Conservation (phyloP, 2,329 filamentous ascomycete species). For the Fusarium paranaense region DNA sequence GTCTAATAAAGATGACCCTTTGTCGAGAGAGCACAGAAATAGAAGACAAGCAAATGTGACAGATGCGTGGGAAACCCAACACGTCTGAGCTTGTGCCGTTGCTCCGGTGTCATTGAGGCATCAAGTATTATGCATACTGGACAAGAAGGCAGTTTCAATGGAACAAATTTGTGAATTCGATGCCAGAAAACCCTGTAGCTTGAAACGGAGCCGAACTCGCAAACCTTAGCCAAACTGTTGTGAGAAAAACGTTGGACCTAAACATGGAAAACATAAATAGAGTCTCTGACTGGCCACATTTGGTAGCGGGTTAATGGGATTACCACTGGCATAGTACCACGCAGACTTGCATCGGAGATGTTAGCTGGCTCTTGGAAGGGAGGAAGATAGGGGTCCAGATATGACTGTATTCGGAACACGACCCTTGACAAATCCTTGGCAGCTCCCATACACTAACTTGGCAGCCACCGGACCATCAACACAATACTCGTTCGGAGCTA, state of each 20-base stretch:
- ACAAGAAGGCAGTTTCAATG: neutral
- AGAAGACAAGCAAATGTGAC: neutral
- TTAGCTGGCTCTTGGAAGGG: neutral
- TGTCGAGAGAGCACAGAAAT: neutral
- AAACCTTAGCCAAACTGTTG: neutral
- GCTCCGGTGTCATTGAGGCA: neutral
- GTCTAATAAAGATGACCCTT: neutral
- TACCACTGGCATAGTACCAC: neutral
- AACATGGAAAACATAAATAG: neutral
- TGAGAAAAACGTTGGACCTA: neutral
- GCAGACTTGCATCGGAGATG: neutral
- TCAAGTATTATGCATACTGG: neutral
- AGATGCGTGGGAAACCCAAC: neutral
- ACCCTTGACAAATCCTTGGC: neutral
- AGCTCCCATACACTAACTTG: neutral
- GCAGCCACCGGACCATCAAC: neutral
- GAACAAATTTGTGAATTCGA: neutral
- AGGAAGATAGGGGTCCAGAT: neutral
- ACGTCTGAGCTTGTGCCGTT: too few species aligned
- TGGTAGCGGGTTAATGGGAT: neutral
- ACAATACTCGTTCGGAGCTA: neutral
- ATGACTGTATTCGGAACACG: neutral
- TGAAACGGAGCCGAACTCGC: neutral
- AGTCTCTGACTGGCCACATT: neutral
- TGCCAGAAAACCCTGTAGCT: neutral